Conservation (phyloP, 1,139 yeast species). For the Saccharomycopsis crataegensis region DNA sequence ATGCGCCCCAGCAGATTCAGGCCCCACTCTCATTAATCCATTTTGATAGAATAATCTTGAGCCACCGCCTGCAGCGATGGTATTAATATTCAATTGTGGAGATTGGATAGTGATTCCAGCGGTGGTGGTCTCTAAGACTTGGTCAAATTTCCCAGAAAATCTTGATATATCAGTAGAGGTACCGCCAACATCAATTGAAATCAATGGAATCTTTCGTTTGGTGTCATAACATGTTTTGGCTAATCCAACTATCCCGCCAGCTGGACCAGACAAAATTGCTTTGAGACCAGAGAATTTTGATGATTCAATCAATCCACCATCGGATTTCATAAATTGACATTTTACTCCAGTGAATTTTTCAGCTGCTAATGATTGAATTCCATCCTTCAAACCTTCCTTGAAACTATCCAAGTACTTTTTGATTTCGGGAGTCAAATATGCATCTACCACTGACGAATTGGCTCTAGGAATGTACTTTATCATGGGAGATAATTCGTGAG, state of each 20-base stretch:
- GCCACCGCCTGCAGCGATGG: constrained; percentile 61
- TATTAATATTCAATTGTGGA: constrained; percentile 50
- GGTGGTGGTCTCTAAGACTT: constrained; percentile 48
- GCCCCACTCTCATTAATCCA: constrained; percentile 51
- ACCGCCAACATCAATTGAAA: constrained; percentile 60
- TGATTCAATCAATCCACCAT: constrained; percentile 50
- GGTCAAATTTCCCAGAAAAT: constrained; percentile 41
- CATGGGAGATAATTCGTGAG: constrained; percentile 65
- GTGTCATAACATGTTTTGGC: constrained; percentile 44
- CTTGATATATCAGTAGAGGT: constrained; percentile 54
- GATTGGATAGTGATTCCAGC: constrained; percentile 52
- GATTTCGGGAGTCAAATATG: constrained; percentile 70
- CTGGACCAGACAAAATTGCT: constrained; percentile 54
- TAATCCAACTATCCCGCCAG: constrained; percentile 57
- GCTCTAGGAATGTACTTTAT: constrained; percentile 66
- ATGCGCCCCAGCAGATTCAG: constrained; percentile 54
- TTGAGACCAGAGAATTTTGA: constrained; percentile 43
- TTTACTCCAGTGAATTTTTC: constrained; percentile 25
- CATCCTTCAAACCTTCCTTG: constrained; percentile 51
- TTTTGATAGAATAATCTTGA: constrained; percentile 45
- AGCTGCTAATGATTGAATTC: constrained; percentile 31
- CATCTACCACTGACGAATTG: constrained; percentile 68
- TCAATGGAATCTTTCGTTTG: constrained; percentile 36
- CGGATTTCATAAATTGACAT: constrained; percentile 50
- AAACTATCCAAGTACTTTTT: constrained; percentile 53